Base-by-base conservation (phyloP, 495 filamentous ascomycete species). In the Monascus purpureus region DNA sequence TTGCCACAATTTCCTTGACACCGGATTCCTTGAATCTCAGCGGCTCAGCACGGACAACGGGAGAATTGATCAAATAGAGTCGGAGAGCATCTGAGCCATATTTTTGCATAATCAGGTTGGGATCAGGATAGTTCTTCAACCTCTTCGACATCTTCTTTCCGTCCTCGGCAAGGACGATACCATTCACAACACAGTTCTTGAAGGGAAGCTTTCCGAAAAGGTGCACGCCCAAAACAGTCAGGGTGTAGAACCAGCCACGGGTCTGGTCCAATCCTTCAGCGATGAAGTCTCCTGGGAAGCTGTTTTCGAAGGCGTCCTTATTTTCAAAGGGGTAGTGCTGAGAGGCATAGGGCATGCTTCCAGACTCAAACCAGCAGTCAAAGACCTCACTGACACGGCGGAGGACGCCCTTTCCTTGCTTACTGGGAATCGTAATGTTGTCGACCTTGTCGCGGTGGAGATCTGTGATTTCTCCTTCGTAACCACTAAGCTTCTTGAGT, bases 101-200 rank as follows among this genome's bases (percentile, higher is more conserved):
- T 35, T 77, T 76, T 28, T 79, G 54, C 68, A 97, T 94, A 41
- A 97, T 70, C 13, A 85, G 49, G 20, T 58, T 59, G 8, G 92
- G 90, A 46, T 96, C 92, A 6, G 92, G 92, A 50, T 95, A 97
- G 55, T 97, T 97, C 65, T 95, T 90, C 24, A 94, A 63, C 25
- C 92, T 73, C 64, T 97, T 97, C 1, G 87, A 95, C 90, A 97
- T 97, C 65, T 97, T 97, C 65, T 94, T 95, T 32, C 90, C 90
- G 46, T 96, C 86, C 53, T 93, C 86, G 5, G 78, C 90, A 18
- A 97, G 67, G 1, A 97, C 90, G 33, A 97, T 92, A 8, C 90
- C 90, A 46, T 93, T 96, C 27, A 96, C 92, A 8, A 96, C 82
- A 46, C 86, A 93, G 52, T 96, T 95, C 60, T 88, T 78, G 70